Evolutionary conservation across 2,329 filamentous ascomycete genomes (phyloP).

Genomic region (Pseudocercospora crystallina): DNA sequence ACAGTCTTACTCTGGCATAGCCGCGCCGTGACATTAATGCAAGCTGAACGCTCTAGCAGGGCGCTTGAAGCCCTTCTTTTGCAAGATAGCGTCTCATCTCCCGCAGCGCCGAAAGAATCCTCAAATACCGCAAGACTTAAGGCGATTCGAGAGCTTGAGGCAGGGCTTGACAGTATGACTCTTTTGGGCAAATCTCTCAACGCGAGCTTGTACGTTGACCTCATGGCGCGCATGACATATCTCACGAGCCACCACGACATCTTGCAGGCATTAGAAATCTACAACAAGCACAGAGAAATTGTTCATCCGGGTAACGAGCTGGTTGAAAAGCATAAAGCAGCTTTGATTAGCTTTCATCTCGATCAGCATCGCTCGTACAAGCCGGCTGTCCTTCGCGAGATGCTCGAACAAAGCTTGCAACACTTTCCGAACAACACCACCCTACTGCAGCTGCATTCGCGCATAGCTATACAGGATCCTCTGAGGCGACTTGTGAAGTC

Average conservation of each 20-base stretch:
- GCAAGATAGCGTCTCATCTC: constrained; percentile 11
- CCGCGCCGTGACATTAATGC: constrained; percentile 55
- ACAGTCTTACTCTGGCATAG: constrained; percentile 55
- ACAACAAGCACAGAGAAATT: constrained; percentile 38
- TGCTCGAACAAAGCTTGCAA: constrained; percentile 60
- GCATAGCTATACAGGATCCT: constrained; percentile 73
- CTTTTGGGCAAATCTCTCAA: constrained; percentile 49
- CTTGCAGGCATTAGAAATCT: constrained; percentile 38
- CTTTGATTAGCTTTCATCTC: constrained; percentile 66
- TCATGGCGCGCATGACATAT: constrained; percentile 67
- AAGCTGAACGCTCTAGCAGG: constrained; percentile 18
- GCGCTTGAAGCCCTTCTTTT: constrained; percentile 39
- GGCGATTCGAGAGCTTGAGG: constrained; percentile 53
- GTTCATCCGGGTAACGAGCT: constrained; percentile 49
- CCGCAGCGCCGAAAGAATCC: neutral
- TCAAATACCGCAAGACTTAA: constrained; percentile 47
- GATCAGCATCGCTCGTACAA: constrained; percentile 64
- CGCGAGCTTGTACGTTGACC: constrained; percentile 60
- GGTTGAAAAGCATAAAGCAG: constrained; percentile 67
- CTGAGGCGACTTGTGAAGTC: constrained; percentile 64
- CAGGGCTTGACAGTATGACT: constrained; percentile 57
- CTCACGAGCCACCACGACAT: constrained; percentile 48
- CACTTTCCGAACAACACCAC: constrained; percentile 74
- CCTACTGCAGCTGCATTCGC: constrained; percentile 71
- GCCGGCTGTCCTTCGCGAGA: constrained; percentile 62